Base-by-base conservation (phyloP, 331 rosid species). In the Malus hybrid region DNA sequence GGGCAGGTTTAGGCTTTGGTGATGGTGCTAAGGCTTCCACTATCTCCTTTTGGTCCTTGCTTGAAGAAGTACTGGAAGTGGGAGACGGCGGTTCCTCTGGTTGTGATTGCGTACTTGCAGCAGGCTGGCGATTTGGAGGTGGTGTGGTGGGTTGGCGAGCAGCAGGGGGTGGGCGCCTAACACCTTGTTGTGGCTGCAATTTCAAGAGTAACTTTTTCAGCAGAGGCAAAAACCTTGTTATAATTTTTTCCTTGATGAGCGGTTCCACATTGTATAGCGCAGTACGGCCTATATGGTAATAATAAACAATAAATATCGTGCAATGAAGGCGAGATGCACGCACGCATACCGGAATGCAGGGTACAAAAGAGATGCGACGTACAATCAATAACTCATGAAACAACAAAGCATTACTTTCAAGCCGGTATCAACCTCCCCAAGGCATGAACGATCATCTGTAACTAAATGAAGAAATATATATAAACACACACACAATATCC, bases 11-110 rank as follows among this genome's bases (percentile, higher is more conserved):
- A 70, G 85, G 82, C 54, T 65, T 89, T 80, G 87, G 65, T 16
- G 85, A 71, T 66, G 87, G 71, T 56, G 80, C 85, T 81, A 88
- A 77, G 75, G 88, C 96, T 73, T 94, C 97, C 14, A 76, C 85
- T 78, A 91, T 88, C 71, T 90, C 97, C 85, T 80, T 86, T 84
- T 89, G 93, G 82, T 70, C 81, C 60, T 90, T 93, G 71, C 89
- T 88, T 33, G 97, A 94, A 69, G 99, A 67, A 75, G 90, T 89
- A 80, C 96, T 93, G 32, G 95, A 87, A 61, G 97, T 67, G 74
- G 97, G 93, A 83, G 99, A 90, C 34, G 99, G 90, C 4, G 93
- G 92, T 59, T 90, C 95, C 82, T 87, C 94, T 3, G 79, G 85
- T 46, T 73, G 76, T 50, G 84, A 75, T 69, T 77, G 90, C 34